Percentiles rank a stretch among this genome's conserved stretches.
These are phyloP conservation scores for Fallopia convolvulus DNA, from an alignment of 148 eudicot species.

Conservation along the genomic window DNA sequence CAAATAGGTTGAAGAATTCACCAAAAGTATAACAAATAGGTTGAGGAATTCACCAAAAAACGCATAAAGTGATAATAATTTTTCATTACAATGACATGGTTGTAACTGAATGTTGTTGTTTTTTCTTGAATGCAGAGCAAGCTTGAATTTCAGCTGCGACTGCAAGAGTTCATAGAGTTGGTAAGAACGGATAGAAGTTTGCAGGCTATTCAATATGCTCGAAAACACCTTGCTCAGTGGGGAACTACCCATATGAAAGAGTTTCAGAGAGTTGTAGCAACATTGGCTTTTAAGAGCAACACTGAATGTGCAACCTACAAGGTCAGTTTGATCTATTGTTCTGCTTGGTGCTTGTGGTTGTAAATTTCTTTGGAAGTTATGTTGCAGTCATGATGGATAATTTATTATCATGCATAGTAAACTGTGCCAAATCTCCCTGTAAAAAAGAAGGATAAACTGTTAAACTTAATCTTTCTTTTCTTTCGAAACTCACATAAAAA, in stretches of 20 bases:
- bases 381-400: neutral
- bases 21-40: neutral
- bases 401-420: neutral
- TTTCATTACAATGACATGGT: neutral
- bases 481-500: neutral
- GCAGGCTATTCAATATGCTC: conserved; percentile 80
- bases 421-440: neutral
- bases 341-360: neutral
- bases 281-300: conserved; percentile 86
- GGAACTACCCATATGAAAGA: conserved; percentile 89
- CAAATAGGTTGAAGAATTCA: neutral
- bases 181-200: conserved; percentile 71
- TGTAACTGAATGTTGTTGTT: neutral
- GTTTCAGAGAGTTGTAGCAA: conserved; percentile 81
- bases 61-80: neutral
- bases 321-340: conserved; percentile 33
- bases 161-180: conserved; percentile 95
- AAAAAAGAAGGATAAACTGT: neutral
- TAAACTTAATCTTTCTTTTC: neutral
- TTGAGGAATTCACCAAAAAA: neutral
- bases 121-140: conserved; percentile 57
- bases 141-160: conserved; percentile 91
- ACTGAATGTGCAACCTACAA: conserved; percentile 86
- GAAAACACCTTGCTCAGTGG: conserved; percentile 90
- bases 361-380: neutral